These are phyloP conservation scores for Boletus rubropictus DNA, from an alignment of 768 basidiomycete genomes.

Conservation along the genomic window DNA sequence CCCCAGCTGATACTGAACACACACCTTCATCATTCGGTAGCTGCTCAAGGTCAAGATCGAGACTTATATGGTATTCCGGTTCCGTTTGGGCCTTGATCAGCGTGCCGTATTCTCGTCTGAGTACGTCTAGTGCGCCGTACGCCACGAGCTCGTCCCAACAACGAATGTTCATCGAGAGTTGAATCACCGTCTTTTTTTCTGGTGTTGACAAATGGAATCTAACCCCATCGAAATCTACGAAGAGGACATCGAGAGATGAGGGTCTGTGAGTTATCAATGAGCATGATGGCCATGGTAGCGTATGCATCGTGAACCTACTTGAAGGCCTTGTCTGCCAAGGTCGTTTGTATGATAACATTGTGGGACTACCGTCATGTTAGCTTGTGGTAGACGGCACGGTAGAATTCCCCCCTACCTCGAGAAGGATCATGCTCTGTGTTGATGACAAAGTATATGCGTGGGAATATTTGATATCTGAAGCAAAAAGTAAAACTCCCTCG, in stretches of 20 bases:
- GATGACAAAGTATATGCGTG: conserved; percentile 24
- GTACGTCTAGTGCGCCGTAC: conserved; percentile 77
- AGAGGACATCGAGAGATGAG: conserved; percentile 85
- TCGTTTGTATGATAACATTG: conserved; percentile 89
- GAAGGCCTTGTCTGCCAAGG: conserved; percentile 75
- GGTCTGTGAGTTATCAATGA: conserved; percentile 44
- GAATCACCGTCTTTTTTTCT: conserved; percentile 71
- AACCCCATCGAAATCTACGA: conserved; percentile 97
- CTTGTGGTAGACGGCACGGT: not conserved
- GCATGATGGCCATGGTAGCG: conserved; percentile 2
- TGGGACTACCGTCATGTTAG: conserved; percentile 53
- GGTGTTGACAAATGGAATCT: conserved; percentile 90
- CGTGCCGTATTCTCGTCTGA: conserved; percentile 78
- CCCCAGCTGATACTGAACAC: conserved; percentile 15
- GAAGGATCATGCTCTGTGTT: conserved; percentile 61
- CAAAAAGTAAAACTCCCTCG: conserved; percentile 20
- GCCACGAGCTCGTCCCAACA: conserved; percentile 93
- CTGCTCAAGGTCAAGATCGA: conserved; percentile 84
- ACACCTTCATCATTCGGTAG: conserved; percentile 75
- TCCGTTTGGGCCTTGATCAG: conserved; percentile 66
- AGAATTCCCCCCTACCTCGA: conserved; percentile 51
- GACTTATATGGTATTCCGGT: conserved; percentile 82
- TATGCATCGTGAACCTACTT: conserved; percentile 50
- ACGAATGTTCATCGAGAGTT: conserved; percentile 93
- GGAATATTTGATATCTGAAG: conserved; percentile 21